Conservation (phyloP, 305 asterid genomes). For the Solanum hybrid region DNA sequence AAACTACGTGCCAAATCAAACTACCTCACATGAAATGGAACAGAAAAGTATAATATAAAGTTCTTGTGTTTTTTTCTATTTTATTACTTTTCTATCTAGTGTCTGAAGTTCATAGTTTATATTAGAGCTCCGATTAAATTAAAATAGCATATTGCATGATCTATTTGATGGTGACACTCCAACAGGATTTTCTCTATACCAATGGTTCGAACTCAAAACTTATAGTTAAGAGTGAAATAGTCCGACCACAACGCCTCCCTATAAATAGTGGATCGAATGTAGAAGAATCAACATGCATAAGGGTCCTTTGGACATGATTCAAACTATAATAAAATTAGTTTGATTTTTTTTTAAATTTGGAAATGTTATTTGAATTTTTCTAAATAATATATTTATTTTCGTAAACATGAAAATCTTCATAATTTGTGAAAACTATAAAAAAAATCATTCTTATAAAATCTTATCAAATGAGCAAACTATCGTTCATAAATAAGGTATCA, state of each 20-base stretch:
- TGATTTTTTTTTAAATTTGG: neutral
- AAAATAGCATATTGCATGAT: neutral
- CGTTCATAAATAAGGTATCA: neutral
- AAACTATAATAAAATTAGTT: neutral
- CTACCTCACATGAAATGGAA: too few relatives aligned
- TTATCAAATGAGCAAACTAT: neutral
- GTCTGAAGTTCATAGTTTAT: neutral
- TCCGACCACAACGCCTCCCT: neutral
- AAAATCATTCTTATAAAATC: neutral
- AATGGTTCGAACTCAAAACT: neutral
- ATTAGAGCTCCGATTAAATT: neutral
- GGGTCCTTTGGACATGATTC: neutral
- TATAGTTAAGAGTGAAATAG: neutral
- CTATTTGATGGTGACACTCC: neutral
- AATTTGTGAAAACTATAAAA: neutral
- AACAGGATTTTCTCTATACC: neutral
- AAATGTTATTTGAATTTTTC: neutral
- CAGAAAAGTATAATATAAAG: neutral
- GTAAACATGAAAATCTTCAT: neutral
- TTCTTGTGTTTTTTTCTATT: neutral
- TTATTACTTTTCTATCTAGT: neutral
- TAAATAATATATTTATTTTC: neutral
- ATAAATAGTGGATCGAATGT: neutral
- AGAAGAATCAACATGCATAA: neutral
- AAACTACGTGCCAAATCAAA: too few relatives aligned